Conservation (phyloP, 2,329 filamentous ascomycete genomes). For the Fusarium mangiferae region DNA sequence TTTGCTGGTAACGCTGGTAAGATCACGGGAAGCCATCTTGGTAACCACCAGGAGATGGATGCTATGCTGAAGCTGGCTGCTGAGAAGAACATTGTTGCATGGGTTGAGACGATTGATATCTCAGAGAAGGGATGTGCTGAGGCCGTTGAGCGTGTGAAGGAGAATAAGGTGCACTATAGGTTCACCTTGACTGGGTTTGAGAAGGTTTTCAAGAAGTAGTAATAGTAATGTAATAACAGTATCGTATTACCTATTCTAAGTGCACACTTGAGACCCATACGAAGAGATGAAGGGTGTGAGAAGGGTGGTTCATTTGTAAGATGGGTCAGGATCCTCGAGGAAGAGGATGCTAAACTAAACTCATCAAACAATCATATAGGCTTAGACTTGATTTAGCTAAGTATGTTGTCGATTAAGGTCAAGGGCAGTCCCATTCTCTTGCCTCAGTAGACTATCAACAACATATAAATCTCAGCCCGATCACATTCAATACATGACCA, state of each 20-base stretch:
- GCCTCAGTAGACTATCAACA: fast-evolving
- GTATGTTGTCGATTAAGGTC: neutral
- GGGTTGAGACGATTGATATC: conserved; percentile 72
- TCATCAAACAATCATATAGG: neutral
- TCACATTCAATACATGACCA: neutral
- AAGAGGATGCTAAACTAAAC: too few species aligned
- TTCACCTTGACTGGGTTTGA: conserved; percentile 76
- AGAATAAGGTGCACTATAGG: conserved; percentile 77
- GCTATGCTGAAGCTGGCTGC: conserved; percentile 67
- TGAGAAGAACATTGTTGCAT: conserved; percentile 64
- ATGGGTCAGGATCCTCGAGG: neutral
- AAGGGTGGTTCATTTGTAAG: fast-evolving
- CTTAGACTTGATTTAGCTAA: fast-evolving
- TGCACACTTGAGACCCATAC: fast-evolving
- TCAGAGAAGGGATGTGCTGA: conserved; percentile 75
- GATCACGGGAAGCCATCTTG: conserved; percentile 67
- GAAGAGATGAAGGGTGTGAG: fast-evolving
- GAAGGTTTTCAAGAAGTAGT: conserved; percentile 63
- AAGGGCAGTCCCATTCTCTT: neutral
- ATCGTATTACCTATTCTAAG: neutral
- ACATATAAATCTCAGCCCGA: neutral
- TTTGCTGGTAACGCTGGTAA: conserved; percentile 63
- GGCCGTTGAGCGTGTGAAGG: conserved; percentile 75
- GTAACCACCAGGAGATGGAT: conserved; percentile 68
- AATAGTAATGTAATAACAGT: neutral